A percentile compares a stretch with the other conserved stretches of the same genome.
Evolutionary conservation across 306 rosid genomes (phyloP).

Genomic region (Abrus precatorius): DNA sequence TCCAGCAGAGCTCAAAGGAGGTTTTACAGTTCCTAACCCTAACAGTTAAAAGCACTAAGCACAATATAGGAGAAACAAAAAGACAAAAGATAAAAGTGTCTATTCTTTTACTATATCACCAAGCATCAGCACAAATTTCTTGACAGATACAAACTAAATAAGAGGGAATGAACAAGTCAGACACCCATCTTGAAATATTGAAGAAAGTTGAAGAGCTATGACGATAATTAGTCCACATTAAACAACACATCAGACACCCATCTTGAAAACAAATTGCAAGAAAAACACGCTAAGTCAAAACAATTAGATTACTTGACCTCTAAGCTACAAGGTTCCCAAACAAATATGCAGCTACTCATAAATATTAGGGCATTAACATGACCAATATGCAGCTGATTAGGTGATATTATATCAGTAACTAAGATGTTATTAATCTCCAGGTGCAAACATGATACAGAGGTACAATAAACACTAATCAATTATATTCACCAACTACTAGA

Average conservation of each 20-base stretch:
- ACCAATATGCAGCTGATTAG: not conserved
- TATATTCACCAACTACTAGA: conserved; percentile 13
- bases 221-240: not conserved
- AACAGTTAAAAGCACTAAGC: conserved; percentile 36
- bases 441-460: not conserved
- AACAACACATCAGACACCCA: not conserved
- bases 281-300: not conserved
- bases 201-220: not conserved
- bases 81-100: not conserved
- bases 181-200: not conserved
- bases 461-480: not conserved
- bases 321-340: not conserved
- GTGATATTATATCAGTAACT: conserved; percentile 9
- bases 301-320: not conserved
- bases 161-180: not conserved
- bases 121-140: too few relatives aligned
- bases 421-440: not conserved
- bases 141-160: not conserved
- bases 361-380: too few relatives aligned
- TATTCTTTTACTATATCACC: not conserved
- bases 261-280: not conserved
- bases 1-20: conserved; percentile 49
- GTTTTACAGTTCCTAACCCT: conserved; percentile 50
- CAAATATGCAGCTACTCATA: not conserved
- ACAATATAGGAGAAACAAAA: not conserved